Evolutionary conservation across 1,139 yeast genomes (phyloP).

Genomic region (Yamadazyma sp.): DNA sequence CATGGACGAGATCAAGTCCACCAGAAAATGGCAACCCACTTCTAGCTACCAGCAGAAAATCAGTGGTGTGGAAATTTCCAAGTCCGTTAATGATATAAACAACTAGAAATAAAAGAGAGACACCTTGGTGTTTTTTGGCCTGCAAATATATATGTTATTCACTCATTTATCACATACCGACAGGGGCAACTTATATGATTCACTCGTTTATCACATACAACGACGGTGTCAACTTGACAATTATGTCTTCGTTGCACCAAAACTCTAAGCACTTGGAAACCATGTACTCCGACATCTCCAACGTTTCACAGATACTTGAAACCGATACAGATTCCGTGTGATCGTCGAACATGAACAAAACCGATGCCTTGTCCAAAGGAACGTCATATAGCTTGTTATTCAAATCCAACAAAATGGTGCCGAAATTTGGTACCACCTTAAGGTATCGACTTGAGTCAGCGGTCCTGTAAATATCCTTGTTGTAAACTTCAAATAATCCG

Average conservation of each 20-base stretch:
- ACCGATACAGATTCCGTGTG: conserved; percentile 17
- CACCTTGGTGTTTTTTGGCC: too few relatives aligned
- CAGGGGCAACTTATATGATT: too few relatives aligned
- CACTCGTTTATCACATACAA: conserved; percentile 2
- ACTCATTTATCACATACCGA: too few relatives aligned
- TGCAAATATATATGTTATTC: too few relatives aligned
- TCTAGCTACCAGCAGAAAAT: conserved; percentile 67
- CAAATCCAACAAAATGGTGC: conserved; percentile 61
- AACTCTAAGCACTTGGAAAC: conserved; percentile 44
- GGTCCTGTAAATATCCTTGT: conserved; percentile 33
- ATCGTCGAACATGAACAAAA: conserved; percentile 55
- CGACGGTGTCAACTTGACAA: conserved; percentile 26
- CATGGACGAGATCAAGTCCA: conserved; percentile 84
- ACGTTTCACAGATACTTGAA: conserved; percentile 23
- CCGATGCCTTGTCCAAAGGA: conserved; percentile 69
- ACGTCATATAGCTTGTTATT: conserved; percentile 48
- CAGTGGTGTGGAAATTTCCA: conserved; percentile 28
- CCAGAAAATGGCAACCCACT: conserved; percentile 80
- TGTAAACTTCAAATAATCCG: conserved; percentile 27
- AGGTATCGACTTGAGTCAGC: conserved; percentile 61
- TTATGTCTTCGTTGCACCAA: conserved; percentile 58
- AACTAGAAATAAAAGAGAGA: too few relatives aligned
- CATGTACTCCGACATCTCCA: conserved; percentile 39
- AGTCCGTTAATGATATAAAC: conserved; percentile 23
- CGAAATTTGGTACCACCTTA: conserved; percentile 58